phyloP scores from a whole-genome alignment of 2,329 filamentous ascomycete genomes.

The Amesomyces nigricolor region DNA sequence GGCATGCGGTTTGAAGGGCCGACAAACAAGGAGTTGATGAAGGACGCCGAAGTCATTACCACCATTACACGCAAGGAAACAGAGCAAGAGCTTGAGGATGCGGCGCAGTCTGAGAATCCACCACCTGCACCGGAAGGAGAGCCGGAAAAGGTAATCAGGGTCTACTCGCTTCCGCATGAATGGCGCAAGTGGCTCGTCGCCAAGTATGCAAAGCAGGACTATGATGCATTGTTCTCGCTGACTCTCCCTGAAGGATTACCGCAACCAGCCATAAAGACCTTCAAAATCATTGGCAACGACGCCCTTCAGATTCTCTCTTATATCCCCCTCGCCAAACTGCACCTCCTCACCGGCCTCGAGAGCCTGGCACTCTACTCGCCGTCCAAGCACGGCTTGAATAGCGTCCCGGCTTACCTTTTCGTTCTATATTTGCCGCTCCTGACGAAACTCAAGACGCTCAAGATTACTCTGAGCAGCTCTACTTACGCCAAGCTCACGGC shows the following conservation, averaged over 20 bases:
- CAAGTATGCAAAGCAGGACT: neutral
- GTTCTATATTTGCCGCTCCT: neutral
- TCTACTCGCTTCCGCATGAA: neutral
- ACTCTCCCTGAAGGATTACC: neutral
- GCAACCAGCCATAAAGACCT: neutral
- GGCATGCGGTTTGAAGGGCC: slow-evolving; percentile 7
- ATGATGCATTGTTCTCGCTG: neutral
- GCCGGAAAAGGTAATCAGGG: neutral
- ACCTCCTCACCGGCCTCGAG: neutral
- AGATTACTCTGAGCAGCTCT: neutral
- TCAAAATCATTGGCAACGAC: slow-evolving; percentile 16
- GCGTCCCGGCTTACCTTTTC: neutral
- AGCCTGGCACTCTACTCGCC: slow-evolving; percentile 1
- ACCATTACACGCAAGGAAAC: neutral
- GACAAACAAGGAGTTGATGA: neutral
- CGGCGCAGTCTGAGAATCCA: neutral
- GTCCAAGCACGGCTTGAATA: neutral
- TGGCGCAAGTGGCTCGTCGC: neutral
- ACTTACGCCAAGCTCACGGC: neutral
- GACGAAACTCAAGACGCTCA: neutral
- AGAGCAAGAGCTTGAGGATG: neutral
- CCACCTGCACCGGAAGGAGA: neutral
- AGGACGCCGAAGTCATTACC: neutral
- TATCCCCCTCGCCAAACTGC: slow-evolving; percentile 8
- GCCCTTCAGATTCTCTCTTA: slow-evolving; percentile 4